Base-by-base conservation (phyloP, 495 filamentous ascomycete genomes). In the Hypoxylon crocopeplum region DNA sequence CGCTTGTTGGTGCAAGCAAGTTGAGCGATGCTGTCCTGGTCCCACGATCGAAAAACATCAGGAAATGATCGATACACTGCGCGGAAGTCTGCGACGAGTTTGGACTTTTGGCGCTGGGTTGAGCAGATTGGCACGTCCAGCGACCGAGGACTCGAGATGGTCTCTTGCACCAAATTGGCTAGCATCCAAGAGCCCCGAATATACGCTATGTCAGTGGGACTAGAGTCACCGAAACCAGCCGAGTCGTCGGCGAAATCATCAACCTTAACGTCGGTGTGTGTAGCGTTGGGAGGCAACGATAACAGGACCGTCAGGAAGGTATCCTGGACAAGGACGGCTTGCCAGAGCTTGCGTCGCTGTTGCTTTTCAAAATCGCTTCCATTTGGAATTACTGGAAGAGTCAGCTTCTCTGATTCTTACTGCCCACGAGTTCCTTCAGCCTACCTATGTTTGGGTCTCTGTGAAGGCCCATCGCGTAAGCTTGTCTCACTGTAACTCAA, bases 261-360 rank as follows among this genome's bases (percentile, higher is more conserved):
- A 7, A 88, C 83, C 21, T 73, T 80, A 21, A 90, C 86, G 67
- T 91, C 88, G 5, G 84, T 87, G 69, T 90, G 87, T 1, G 84
- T 89, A n/a, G 86, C 83, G 25, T 77, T 83, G 1, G 88, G 88
- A 0, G 88, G 88, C 0, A 91, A 77, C 24, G 87, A 86, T 10
- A 91, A 77, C 2, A 90, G 81, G 10, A 91, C 85, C n/a, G 86
- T 89, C 3, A 91, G 78, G 74, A 90, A 90, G 11, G 88, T 91
- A 66, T 91, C 88, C 69, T 91, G 88, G 12, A 89, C 79, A 7
- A 90, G 72, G 10, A 91, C 85, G 3, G 87, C 86, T 66, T 90
- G 87, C 88, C 88, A 91, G 0, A 90, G 74, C 66, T 89, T 89
- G 24, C 87, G 77, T 11, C 88, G 78, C 55, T 87, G 81, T 60